phyloP scores from a whole-genome alignment of 306 rosid species.

The Acacia melanoxylon region DNA sequence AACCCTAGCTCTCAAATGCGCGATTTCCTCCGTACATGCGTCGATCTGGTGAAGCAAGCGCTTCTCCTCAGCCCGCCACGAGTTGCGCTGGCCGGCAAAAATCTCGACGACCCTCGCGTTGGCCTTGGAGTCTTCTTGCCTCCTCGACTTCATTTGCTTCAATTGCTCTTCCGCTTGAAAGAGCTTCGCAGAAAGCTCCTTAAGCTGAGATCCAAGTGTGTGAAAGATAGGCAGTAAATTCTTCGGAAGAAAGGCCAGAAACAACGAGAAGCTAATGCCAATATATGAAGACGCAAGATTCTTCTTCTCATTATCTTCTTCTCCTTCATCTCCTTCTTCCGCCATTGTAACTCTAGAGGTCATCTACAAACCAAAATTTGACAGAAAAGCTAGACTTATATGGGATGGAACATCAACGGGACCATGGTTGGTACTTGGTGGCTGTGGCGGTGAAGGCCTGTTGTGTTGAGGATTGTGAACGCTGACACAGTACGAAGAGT shows the following conservation, averaged over 20 bases:
- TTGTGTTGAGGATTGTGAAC: neutral
- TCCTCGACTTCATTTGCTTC: conserved; percentile 56
- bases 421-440: neutral
- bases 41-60: conserved; percentile 64
- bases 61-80: conserved; percentile 73
- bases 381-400: neutral
- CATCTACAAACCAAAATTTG: neutral
- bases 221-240: conserved; percentile 31
- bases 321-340: neutral
- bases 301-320: conserved; percentile 12
- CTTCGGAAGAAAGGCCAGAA: conserved; percentile 54
- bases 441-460: neutral
- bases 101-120: conserved; percentile 82
- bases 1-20: conserved; percentile 39
- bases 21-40: conserved; percentile 54
- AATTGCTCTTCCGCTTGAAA: conserved; percentile 60
- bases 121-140: conserved; percentile 80
- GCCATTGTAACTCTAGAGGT: neutral
- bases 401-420: neutral
- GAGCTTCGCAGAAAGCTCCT: conserved; percentile 36
- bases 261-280: conserved; percentile 58
- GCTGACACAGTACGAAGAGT: neutral
- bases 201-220: conserved; percentile 29
- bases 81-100: conserved; percentile 77
- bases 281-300: conserved; percentile 48